phyloP scores from a whole-genome alignment of 2,329 filamentous ascomycete genomes.

The Venturia effusa region DNA sequence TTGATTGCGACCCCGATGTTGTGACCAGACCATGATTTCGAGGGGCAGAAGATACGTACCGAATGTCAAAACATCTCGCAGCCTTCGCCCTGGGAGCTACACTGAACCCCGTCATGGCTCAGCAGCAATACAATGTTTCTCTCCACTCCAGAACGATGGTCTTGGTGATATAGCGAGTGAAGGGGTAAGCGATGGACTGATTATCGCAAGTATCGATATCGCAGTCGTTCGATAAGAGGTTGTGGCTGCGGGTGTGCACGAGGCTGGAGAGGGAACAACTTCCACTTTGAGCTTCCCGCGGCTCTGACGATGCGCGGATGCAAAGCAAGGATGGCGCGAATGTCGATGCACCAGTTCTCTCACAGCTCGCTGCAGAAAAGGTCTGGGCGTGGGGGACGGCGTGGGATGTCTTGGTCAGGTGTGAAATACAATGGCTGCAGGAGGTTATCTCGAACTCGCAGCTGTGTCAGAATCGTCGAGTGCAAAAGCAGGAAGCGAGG shows the following conservation, averaged over 20 bases:
- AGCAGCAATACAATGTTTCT: background rate
- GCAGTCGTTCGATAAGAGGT: background rate
- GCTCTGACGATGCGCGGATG: background rate
- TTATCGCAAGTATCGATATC: background rate
- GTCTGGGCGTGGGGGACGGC: no score
- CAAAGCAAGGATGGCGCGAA: background rate
- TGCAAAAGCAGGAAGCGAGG: background rate
- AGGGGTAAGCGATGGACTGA: no score
- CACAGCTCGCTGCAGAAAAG: background rate
- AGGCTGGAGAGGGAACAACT: background rate
- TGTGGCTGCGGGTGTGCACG: background rate
- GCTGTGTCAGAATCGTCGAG: background rate
- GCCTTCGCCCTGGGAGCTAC: conserved; percentile 5
- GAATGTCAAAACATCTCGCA: conserved; percentile 6
- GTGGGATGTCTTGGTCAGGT: background rate
- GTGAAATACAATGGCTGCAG: background rate
- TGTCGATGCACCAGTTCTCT: background rate
- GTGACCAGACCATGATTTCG: background rate
- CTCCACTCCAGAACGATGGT: background rate
- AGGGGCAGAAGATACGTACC: background rate
- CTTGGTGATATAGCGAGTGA: background rate
- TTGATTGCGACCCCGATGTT: background rate
- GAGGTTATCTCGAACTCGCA: background rate
- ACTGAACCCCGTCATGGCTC: background rate
- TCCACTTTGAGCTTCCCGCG: background rate